These are phyloP conservation scores for Juglanconis juglandina DNA, from an alignment of 2,329 filamentous ascomycete species.

Conservation along the genomic window DNA sequence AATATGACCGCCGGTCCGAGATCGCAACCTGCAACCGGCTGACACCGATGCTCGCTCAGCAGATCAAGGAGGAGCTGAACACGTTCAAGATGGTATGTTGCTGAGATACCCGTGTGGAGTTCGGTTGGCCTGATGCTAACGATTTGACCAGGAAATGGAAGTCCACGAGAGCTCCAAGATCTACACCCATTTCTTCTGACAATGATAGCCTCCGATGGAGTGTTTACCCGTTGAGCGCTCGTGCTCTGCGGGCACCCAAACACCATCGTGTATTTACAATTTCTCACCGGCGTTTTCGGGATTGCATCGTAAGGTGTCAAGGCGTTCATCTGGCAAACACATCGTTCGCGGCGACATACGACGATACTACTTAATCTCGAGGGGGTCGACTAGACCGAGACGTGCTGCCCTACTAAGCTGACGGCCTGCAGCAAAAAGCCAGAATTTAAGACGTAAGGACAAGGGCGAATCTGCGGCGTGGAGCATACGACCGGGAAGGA, in stretches of 20 bases:
- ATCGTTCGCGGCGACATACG: slow-evolving; percentile 11
- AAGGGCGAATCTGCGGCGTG: background rate
- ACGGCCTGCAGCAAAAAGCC: slow-evolving; percentile 1
- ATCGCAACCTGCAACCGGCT: slow-evolving; percentile 97
- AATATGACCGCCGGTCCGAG: slow-evolving; percentile 94
- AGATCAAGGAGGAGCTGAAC: slow-evolving; percentile 99
- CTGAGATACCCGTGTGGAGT: background rate
- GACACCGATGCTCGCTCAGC: slow-evolving; percentile 94
- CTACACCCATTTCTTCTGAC: slow-evolving; percentile 99
- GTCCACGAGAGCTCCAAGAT: slow-evolving; percentile 98
- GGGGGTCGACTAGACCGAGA: background rate
- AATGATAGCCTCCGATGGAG: slow-evolving; percentile 28
- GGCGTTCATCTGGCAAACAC: slow-evolving; percentile 22
- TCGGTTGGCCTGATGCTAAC: slow-evolving; percentile 36
- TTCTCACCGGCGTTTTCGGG: slow-evolving; percentile 33
- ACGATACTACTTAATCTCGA: slow-evolving; percentile 16
- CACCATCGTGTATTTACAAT: slow-evolving; percentile 49
- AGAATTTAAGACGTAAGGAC: background rate
- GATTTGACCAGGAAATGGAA: slow-evolving; percentile 83
- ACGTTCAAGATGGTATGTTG: slow-evolving; percentile 93
- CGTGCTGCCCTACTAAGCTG: background rate
- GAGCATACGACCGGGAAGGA: background rate
- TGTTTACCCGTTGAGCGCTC: slow-evolving; percentile 7
- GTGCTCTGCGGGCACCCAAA: slow-evolving; percentile 12
- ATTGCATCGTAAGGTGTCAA: slow-evolving; percentile 26